phyloP scores from a whole-genome alignment of 2,329 filamentous ascomycete genomes.

The Aspergillus japonicus region DNA sequence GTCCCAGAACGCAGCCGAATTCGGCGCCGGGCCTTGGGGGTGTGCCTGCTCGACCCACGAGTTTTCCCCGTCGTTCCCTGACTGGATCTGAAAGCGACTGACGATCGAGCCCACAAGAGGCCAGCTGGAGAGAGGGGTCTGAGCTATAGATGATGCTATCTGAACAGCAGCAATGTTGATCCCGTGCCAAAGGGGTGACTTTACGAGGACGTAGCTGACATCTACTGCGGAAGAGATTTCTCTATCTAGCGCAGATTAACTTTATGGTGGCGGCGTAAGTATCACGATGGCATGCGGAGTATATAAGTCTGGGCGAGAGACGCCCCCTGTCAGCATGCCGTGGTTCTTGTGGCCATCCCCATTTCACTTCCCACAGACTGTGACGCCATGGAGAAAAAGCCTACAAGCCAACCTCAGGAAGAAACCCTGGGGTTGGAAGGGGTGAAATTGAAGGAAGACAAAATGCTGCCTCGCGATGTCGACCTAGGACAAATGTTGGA shows the following conservation, averaged over 20 bases:
- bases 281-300: neutral
- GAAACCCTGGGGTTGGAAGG: slow-evolving; percentile 16
- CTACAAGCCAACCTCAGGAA: slow-evolving; percentile 3
- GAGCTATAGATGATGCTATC: neutral
- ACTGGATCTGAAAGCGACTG: neutral
- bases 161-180: neutral
- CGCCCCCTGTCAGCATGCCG: neutral
- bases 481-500: slow-evolving; percentile 28
- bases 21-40: neutral
- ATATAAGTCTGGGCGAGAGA: neutral
- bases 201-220: neutral
- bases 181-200: neutral
- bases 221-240: neutral
- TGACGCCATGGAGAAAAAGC: slow-evolving; percentile 21
- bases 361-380: neutral
- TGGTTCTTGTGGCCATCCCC: neutral
- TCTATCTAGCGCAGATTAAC: neutral
- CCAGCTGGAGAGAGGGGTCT: neutral
- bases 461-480: slow-evolving; percentile 23
- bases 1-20: neutral
- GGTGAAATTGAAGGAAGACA: slow-evolving; percentile 17
- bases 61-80: neutral
- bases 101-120: neutral
- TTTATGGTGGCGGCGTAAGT: neutral
- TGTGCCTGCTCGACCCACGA: neutral